phyloP scores from a whole-genome alignment of 2,329 filamentous ascomycete species.

The Colletotrichum liaoningense region DNA sequence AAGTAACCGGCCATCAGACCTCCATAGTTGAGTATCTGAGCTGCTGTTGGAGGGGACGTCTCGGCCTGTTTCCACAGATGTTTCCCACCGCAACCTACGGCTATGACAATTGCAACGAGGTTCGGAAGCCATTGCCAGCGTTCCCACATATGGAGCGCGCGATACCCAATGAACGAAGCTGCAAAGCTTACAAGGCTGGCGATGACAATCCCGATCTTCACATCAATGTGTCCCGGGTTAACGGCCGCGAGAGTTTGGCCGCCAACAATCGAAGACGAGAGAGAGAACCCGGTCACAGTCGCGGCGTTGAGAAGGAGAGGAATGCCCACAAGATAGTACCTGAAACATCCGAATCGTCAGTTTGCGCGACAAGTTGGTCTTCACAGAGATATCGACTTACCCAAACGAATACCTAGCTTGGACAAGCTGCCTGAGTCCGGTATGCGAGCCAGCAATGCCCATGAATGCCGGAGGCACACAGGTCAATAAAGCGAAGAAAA shows the following conservation, averaged over 20 bases:
- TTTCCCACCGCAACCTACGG: conserved; percentile 64
- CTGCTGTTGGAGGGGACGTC: conserved; percentile 48
- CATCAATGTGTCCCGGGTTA: conserved; percentile 55
- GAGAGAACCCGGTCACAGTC: conserved; percentile 68
- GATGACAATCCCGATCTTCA: conserved; percentile 68
- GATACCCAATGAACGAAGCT: conserved; percentile 67
- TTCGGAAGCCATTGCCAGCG: conserved; percentile 68
- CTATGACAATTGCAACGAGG: conserved; percentile 61
- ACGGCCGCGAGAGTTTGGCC: conserved; percentile 64
- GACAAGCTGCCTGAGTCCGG: conserved; percentile 69
- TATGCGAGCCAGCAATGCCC: conserved; percentile 64
- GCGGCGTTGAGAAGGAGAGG: conserved; percentile 66
- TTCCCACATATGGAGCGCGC: conserved; percentile 64
- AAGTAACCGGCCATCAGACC: conserved; percentile 64
- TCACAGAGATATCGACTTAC: conserved; percentile 42
- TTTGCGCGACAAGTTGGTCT: not conserved
- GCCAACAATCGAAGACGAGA: conserved; percentile 67
- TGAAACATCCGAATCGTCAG: conserved; percentile 34
- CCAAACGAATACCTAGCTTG: conserved; percentile 72
- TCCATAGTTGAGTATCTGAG: conserved; percentile 56
- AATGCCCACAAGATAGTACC: conserved; percentile 61
- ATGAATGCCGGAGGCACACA: conserved; percentile 66
- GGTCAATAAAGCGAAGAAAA: conserved; percentile 69
- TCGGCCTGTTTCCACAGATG: conserved; percentile 59
- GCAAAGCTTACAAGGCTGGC: conserved; percentile 63